These are phyloP conservation scores for Delphinella strobiligena DNA, from an alignment of 2,329 filamentous ascomycete species.

Conservation along the genomic window DNA sequence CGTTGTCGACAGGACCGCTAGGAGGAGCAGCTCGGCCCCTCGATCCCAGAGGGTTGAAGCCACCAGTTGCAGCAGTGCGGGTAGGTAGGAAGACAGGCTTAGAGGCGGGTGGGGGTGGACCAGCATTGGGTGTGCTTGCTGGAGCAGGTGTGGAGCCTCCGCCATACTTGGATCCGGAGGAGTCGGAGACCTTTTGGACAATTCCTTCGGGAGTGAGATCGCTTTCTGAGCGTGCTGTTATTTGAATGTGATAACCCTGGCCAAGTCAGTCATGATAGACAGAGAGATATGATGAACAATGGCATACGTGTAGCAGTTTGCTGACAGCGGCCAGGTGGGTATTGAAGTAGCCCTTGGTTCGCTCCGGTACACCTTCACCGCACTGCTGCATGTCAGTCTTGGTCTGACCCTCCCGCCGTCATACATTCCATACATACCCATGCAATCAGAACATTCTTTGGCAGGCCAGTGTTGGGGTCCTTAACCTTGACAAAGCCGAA, in stretches of 20 bases:
- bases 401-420: background rate
- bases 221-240: constrained; percentile 82
- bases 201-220: constrained; percentile 82
- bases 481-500: constrained; percentile 96
- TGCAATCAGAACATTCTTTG: constrained; percentile 85
- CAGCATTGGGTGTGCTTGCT: constrained; percentile 30
- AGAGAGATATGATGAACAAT: constrained; percentile 7
- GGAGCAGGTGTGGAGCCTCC: constrained; percentile 40
- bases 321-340: constrained; percentile 83
- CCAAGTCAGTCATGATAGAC: constrained; percentile 8
- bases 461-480: constrained; percentile 78
- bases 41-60: constrained; percentile 58
- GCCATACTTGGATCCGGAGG: constrained; percentile 90
- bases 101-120: constrained; percentile 59
- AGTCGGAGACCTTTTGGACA: constrained; percentile 85
- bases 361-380: constrained; percentile 92
- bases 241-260: constrained; percentile 88
- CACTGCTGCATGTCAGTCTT: constrained; percentile 42
- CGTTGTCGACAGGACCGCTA: constrained; percentile 55
- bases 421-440: constrained; percentile 47
- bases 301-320: constrained; percentile 68
- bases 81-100: constrained; percentile 91
- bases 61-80: constrained; percentile 36
- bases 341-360: constrained; percentile 97
- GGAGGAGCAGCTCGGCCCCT: constrained; percentile 43